Conservation (phyloP, 1,139 yeast genomes). For the Blastobotrys serpentis region DNA sequence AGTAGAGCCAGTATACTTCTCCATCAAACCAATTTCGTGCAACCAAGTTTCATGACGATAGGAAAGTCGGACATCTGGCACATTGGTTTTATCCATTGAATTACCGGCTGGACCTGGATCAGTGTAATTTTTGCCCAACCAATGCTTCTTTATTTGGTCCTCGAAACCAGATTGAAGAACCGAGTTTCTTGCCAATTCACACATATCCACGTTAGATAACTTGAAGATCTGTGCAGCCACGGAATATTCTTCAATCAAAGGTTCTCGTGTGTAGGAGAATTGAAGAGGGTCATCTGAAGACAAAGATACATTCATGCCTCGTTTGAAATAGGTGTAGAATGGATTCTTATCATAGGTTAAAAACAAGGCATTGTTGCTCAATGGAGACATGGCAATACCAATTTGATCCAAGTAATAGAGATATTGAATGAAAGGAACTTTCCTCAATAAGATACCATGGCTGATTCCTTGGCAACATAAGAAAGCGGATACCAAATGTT, state of each 20-base stretch:
- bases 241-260: constrained; percentile 95
- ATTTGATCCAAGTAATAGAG: constrained; percentile 89
- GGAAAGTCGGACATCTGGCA: constrained; percentile 80
- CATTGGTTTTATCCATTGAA: constrained; percentile 90
- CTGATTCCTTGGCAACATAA: constrained; percentile 88
- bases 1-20: constrained; percentile 47
- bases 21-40: constrained; percentile 72
- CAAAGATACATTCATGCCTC: constrained; percentile 89
- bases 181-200: constrained; percentile 82
- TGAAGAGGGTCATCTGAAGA: constrained; percentile 94
- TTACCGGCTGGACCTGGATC: constrained; percentile 70
- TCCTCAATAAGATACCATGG: constrained; percentile 90
- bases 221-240: constrained; percentile 98
- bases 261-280: constrained; percentile 94
- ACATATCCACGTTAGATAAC: constrained; percentile 91
- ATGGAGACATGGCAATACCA: constrained; percentile 98
- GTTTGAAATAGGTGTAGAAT: constrained; percentile 80
- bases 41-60: constrained; percentile 78
- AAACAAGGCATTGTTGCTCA: constrained; percentile 93
- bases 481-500: constrained; percentile 88
- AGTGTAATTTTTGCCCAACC: constrained; percentile 79
- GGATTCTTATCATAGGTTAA: constrained; percentile 95
- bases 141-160: constrained; percentile 74
- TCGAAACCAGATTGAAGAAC: constrained; percentile 95
- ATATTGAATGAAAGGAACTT: constrained; percentile 92